Conservation (phyloP, 2,329 filamentous ascomycete species). For the Taxawa tesnikishii region DNA sequence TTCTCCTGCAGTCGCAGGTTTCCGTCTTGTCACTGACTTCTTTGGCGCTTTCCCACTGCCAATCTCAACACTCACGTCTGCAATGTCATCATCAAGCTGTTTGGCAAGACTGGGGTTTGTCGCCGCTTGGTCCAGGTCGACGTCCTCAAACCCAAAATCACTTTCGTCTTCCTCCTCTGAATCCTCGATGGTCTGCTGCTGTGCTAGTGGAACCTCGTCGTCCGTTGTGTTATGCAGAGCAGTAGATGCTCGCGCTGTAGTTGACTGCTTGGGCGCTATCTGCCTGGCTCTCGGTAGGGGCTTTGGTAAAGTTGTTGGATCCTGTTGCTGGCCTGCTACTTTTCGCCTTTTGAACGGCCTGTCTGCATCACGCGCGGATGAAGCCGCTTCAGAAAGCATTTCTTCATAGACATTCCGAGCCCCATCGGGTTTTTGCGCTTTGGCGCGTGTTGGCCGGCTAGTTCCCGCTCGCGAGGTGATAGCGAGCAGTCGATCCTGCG, state of each 20-base stretch:
- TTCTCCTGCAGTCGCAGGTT: constrained; percentile 43
- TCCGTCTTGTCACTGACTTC: constrained; percentile 28
- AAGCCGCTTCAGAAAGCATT: constrained; percentile 8
- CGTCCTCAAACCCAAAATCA: constrained; percentile 53
- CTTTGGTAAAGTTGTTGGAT: no score
- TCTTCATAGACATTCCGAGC: constrained; percentile 6
- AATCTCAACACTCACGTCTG: constrained; percentile 29
- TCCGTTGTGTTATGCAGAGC: background rate
- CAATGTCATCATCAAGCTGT: constrained; percentile 17
- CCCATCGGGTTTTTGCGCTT: background rate
- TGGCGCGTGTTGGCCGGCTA: constrained; percentile 2
- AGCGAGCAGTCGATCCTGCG: background rate
- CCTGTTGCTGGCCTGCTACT: constrained; percentile 2
- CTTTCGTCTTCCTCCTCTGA: constrained; percentile 42
- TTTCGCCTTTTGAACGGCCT: constrained; percentile 7
- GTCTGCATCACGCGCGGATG: constrained; percentile 3
- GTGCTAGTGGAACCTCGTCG: constrained; percentile 1
- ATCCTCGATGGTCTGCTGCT: constrained; percentile 7
- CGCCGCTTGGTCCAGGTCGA: constrained; percentile 30
- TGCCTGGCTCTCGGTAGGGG: no score
- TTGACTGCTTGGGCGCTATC: no score
- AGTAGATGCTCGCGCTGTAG: no score
- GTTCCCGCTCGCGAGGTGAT: constrained; percentile 7
- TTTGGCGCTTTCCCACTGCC: constrained; percentile 21
- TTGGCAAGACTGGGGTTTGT: constrained; percentile 11